phyloP scores from a whole-genome alignment of 225 moss, liverwort and hornwort species.

The Ulota crispa region DNA sequence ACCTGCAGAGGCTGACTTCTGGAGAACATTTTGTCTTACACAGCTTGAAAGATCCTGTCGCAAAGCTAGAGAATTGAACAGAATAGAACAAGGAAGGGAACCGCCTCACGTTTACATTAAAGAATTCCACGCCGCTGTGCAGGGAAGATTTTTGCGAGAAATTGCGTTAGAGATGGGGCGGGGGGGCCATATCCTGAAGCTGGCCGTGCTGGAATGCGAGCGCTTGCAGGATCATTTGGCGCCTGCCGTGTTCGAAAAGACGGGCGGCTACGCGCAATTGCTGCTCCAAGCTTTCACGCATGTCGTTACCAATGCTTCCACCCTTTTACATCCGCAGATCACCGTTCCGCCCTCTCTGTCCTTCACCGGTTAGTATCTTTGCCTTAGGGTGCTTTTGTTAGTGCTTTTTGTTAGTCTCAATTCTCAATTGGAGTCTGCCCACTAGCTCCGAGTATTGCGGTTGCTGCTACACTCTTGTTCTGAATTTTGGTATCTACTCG shows the following conservation, averaged over 20 bases:
- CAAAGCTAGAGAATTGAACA: not conserved
- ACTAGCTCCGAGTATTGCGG: not conserved
- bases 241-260: slow-evolving; percentile 53
- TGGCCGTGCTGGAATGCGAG: slow-evolving; percentile 83
- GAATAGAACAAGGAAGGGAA: not conserved
- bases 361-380: slow-evolving; percentile 35
- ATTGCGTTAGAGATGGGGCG: slow-evolving; percentile 12
- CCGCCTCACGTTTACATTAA: not conserved
- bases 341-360: slow-evolving; percentile 52
- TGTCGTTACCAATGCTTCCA: slow-evolving; percentile 30
- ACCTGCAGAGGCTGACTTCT: not conserved
- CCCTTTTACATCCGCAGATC: slow-evolving; percentile 54
- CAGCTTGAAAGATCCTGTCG: not conserved
- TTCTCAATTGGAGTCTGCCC: not conserved
- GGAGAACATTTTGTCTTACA: not conserved
- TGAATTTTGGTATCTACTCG: not conserved
- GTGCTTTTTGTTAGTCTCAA: not conserved
- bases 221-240: slow-evolving; percentile 71
- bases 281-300: slow-evolving; percentile 68
- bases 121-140: not conserved
- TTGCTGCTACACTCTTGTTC: not conserved
- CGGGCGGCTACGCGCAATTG: slow-evolving; percentile 67
- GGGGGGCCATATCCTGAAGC: slow-evolving; percentile 26
- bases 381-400: not conserved
- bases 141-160: fast-evolving